phyloP scores from a whole-genome alignment of 345 rosid species.

The Excoecaria cochinchinensis region DNA sequence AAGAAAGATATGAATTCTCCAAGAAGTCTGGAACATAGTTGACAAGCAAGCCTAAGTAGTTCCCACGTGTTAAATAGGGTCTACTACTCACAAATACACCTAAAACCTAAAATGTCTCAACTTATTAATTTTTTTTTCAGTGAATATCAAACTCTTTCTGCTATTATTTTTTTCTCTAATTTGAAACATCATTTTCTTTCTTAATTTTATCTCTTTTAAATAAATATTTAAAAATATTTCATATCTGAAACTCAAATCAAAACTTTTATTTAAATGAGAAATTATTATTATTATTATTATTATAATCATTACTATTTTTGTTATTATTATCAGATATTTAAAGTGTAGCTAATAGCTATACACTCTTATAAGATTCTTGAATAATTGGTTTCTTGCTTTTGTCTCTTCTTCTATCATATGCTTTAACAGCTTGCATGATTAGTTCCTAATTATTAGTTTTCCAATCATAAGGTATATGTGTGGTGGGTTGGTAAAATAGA shows the following conservation, averaged over 20 bases:
- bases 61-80: background rate
- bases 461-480: constrained; percentile 26
- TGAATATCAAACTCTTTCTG: no score
- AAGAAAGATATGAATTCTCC: background rate
- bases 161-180: background rate
- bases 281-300: no score
- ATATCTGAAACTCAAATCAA: no score
- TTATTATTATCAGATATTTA: background rate
- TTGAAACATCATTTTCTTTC: background rate
- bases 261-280: no score
- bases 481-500: constrained; percentile 8
- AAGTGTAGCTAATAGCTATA: background rate
- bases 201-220: no score
- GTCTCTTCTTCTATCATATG: constrained; percentile 26
- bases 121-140: no score
- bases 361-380: constrained; percentile 1
- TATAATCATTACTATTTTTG: no score
- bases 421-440: constrained; percentile 18
- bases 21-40: background rate
- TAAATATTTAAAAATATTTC: no score
- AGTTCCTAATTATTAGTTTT: constrained; percentile 1
- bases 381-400: background rate
- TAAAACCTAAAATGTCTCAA: background rate
- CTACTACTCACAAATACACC: background rate
- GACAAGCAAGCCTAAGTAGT: background rate